These are phyloP conservation scores for Paecilomyces fulvus DNA, from an alignment of 2,329 filamentous ascomycete genomes.

Conservation along the genomic window DNA sequence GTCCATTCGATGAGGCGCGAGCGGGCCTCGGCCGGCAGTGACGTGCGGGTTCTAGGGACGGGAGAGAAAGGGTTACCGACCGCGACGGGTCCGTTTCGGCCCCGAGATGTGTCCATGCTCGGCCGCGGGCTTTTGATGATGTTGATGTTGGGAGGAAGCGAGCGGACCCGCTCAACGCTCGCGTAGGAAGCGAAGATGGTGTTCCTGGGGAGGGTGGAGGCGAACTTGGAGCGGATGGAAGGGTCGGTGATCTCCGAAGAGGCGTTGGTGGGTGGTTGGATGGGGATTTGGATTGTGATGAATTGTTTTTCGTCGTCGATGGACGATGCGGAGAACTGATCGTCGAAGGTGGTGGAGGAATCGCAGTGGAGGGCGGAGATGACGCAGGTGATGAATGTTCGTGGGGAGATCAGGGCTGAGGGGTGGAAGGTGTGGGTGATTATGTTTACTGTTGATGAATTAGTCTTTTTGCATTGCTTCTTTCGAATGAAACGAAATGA, in stretches of 20 bases:
- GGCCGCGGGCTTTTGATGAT: neutral
- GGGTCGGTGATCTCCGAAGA: constrained; percentile 7
- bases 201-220: constrained; percentile 13
- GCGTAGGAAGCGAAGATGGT: constrained; percentile 26
- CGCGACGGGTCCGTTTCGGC: neutral
- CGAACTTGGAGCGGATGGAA: constrained; percentile 13
- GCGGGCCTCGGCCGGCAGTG: neutral
- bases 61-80: neutral
- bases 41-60: neutral
- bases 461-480: neutral
- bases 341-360: constrained; percentile 1
- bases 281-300: constrained; percentile 26
- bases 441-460: constrained; percentile 18
- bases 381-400: constrained; percentile 24
- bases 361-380: constrained; percentile 17
- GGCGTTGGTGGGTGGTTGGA: constrained; percentile 9
- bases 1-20: constrained; percentile 19
- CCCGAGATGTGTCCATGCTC: neutral
- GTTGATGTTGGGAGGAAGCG: constrained; percentile 4
- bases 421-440: constrained; percentile 31
- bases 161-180: constrained; percentile 24
- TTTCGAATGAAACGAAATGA: neutral
- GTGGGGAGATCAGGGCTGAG: constrained; percentile 20
- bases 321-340: neutral
- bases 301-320: constrained; percentile 13